phyloP scores from a whole-genome alignment of 495 filamentous ascomycete species.

The Pseudomonodictys pantanalensis region DNA sequence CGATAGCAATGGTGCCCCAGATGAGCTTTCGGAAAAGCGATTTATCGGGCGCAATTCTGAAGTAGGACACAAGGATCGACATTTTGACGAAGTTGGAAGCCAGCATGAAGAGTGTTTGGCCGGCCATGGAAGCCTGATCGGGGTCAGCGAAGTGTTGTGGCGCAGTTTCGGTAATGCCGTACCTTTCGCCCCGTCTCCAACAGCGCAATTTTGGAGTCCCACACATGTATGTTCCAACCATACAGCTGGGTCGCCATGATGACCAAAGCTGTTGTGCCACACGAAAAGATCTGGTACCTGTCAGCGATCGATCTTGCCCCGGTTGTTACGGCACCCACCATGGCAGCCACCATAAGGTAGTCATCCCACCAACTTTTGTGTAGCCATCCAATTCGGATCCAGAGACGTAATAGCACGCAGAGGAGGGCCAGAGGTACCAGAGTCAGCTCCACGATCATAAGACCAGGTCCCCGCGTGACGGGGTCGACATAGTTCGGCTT shows the following conservation, averaged over 20 bases:
- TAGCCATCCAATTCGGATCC: conserved; percentile 25
- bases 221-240: conserved; percentile 36
- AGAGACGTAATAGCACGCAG: conserved; percentile 27
- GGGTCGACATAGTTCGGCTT: conserved; percentile 33
- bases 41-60: conserved; percentile 29
- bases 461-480: conserved; percentile 20
- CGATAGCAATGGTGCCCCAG: conserved; percentile 24
- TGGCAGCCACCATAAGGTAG: conserved; percentile 28
- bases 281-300: conserved; percentile 27
- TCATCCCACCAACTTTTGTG: conserved; percentile 34
- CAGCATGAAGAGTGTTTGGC: conserved; percentile 32
- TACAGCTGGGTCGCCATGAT: conserved; percentile 31
- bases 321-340: conserved; percentile 11
- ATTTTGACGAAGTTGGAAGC: conserved; percentile 35
- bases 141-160: background rate
- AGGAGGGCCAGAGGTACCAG: conserved; percentile 26
- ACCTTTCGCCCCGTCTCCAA: conserved; percentile 32
- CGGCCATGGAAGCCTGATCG: conserved; percentile 31
- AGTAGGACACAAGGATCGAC: conserved; percentile 35
- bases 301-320: background rate
- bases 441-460: conserved; percentile 32
- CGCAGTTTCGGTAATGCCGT: background rate
- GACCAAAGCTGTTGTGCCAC: conserved; percentile 26
- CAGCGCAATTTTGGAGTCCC: conserved; percentile 24
- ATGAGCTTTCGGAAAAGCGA: conserved; percentile 29